Evolutionary conservation across 1,284 basidiomycete genomes (phyloP), one percentile per base, ranked within the genome.

Genomic region (Apiotrichum akiyoshidainum): DNA sequence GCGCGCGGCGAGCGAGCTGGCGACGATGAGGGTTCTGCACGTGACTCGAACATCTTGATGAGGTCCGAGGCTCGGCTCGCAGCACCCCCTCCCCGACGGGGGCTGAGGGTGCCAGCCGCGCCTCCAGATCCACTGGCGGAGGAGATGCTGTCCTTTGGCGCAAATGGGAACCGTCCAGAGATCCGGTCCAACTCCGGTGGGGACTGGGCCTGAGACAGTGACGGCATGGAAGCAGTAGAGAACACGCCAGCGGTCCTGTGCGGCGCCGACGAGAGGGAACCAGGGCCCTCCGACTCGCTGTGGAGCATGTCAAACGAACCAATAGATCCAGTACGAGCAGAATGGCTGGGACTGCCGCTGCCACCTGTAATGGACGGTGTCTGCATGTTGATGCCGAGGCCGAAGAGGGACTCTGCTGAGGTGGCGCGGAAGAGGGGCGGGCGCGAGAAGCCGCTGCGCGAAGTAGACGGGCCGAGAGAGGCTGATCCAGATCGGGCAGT

Each of bases 11-110:
- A n/a, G 7, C 11, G 21, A 14, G 19, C 34, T 5, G 37, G n/a
- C 5, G 48, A 13, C 2, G 48, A 17, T 8, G 48, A 5, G 11
- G 48, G 48, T 16, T 50, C 51, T 14, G 40, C n/a, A 1, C 51
- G 51, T 31, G 51, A 52, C 51, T 52, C 51, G n/a, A 52, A 42
- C 48, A 51, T 57, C 39, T 51, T 57, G 47, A 44, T 49, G n/a
- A 19, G 63, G 47, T 14, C 57, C 41, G 51, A 31, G 12, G 51
- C 51, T 9, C 51, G 51, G 40, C 40, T 41, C 17, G 40, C 14
- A 7, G 51, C 2, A 8, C n/a, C 48, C 13, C 6, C 35, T 2
- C 35, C 48, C 10, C 33, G 48, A 19, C 48, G 48, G 34, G 48
- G 21, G 48, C n/a, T 21, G 19, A 21, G 35, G 5, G 19, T 21